These are phyloP conservation scores for Myxozyma udenii DNA, from an alignment of 805 yeast genomes.

Conservation along the genomic window DNA sequence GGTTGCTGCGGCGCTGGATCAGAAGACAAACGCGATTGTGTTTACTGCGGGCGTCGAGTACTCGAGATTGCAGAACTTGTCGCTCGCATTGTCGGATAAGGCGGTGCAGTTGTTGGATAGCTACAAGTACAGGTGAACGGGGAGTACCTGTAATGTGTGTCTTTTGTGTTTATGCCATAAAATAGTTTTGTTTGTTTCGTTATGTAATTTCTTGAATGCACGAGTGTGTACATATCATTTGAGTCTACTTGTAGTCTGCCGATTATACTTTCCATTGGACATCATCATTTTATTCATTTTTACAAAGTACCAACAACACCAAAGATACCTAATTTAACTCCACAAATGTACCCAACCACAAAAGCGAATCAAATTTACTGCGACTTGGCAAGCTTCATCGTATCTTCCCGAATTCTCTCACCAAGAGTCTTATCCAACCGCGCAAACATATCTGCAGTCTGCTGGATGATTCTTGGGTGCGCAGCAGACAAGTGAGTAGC, in stretches of 20 bases:
- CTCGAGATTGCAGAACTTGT: slow-evolving; percentile 81
- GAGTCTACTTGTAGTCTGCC: too few species aligned
- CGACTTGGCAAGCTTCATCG: slow-evolving; percentile 7
- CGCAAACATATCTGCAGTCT: slow-evolving; percentile 70
- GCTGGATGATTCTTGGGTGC: slow-evolving; percentile 69
- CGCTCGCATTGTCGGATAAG: slow-evolving; percentile 78
- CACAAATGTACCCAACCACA: too few species aligned
- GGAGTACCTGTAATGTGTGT: background rate
- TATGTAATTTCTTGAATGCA: too few species aligned
- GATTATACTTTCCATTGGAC: too few species aligned
- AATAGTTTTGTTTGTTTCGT: background rate
- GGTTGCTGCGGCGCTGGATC: slow-evolving; percentile 70
- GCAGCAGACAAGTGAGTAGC: slow-evolving; percentile 71
- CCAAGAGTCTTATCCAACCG: slow-evolving; percentile 72
- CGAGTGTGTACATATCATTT: too few species aligned
- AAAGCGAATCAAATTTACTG: too few species aligned
- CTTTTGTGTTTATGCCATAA: too few species aligned
- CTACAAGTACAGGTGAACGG: slow-evolving; percentile 20
- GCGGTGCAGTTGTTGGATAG: slow-evolving; percentile 66
- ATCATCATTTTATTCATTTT: too few species aligned
- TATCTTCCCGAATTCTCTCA: slow-evolving; percentile 48
- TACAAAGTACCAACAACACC: too few species aligned
- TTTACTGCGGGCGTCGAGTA: slow-evolving; percentile 77
- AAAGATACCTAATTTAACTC: too few species aligned
- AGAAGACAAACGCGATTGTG: slow-evolving; percentile 57